Evolutionary conservation across 495 filamentous ascomycete species (phyloP), one percentile per base, ranked within the genome.

Genomic region (Tricharina praecox): DNA sequence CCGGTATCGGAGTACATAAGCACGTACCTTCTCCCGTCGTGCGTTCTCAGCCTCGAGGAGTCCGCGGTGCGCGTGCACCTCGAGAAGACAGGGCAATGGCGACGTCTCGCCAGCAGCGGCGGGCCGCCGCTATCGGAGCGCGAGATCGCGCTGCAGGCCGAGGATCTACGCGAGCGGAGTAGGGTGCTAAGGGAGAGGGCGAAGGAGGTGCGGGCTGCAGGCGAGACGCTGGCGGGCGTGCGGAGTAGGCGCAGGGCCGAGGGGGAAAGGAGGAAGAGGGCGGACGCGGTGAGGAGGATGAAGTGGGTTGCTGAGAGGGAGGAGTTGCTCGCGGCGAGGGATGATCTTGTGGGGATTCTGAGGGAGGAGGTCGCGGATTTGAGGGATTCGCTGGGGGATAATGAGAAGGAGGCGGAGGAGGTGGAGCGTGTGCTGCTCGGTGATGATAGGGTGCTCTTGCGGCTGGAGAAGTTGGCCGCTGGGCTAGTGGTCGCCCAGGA

Each of bases 401-500:
- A 46, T 4, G 44, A 40, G 2, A 37, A 50, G 23, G 53, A 56
- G 19, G 18, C 46, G 0, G 57, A 50, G 20, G 44, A 50, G 19
- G 44, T 54, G 21, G 45, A 11, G 5, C 53, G 50, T 32, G 53
- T 53, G 48, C 36, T 60, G 25, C 48, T 51, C 23, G 56, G 58
- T 3, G 58, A 60, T 50, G 58, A 60, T 42, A 60, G 58, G 25
- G 50, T 60, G 2, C 35, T 60, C 15, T 52, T 49, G n/a, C 43
- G 57, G n/a, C 46, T 60, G 23, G 47, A 47, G 15, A 40, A 46
- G 23, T 33, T 60, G 15, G 58, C 58, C 2, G 53, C 42, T 10
- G 50, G 38, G 10, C 19, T 60, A 33, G 44, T 57, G 3, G 33
- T 60, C 15, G 16, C 34, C 11, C 34, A 26, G 15, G 47, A 32